Percentiles rank a stretch among this genome's conserved stretches.
Conservation (phyloP, 208 protist genomes). For the Trypanosoma avium region DNA sequence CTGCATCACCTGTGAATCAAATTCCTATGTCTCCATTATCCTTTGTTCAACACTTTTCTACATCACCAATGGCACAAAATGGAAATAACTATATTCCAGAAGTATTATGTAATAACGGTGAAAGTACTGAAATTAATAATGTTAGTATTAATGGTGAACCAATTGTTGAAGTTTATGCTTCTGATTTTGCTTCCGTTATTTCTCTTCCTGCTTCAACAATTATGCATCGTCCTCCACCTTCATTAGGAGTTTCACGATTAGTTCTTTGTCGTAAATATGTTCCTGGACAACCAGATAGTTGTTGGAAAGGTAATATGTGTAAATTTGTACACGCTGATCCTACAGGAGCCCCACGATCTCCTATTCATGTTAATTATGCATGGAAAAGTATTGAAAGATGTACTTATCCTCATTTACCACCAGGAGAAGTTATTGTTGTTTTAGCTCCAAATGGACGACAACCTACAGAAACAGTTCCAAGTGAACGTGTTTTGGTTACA, state of each 20-base stretch:
- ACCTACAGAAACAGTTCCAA: conserved; percentile 42
- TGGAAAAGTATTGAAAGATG: conserved; percentile 53
- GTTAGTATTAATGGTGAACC: not conserved
- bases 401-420: conserved; percentile 59
- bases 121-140: not conserved
- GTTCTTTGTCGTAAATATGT: conserved; percentile 78
- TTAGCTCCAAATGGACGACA: conserved; percentile 52
- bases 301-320: conserved; percentile 56
- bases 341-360: conserved; percentile 20
- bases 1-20: not conserved
- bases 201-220: conserved; percentile 3
- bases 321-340: conserved; percentile 81
- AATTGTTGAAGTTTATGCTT: not conserved
- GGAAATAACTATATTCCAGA: not conserved
- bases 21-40: not conserved
- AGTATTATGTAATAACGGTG: not conserved
- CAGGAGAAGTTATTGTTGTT: conserved; percentile 48
- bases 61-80: not conserved
- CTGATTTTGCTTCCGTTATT: conserved; percentile 7
- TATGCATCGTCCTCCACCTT: not conserved
- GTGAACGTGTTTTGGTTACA: conserved; percentile 62
- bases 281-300: conserved; percentile 31
- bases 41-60: not conserved
- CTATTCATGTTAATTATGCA: conserved; percentile 84
- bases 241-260: conserved; percentile 16